Conservation (phyloP, 2,329 filamentous ascomycete genomes). For the Coniochaeta pulveracea region DNA sequence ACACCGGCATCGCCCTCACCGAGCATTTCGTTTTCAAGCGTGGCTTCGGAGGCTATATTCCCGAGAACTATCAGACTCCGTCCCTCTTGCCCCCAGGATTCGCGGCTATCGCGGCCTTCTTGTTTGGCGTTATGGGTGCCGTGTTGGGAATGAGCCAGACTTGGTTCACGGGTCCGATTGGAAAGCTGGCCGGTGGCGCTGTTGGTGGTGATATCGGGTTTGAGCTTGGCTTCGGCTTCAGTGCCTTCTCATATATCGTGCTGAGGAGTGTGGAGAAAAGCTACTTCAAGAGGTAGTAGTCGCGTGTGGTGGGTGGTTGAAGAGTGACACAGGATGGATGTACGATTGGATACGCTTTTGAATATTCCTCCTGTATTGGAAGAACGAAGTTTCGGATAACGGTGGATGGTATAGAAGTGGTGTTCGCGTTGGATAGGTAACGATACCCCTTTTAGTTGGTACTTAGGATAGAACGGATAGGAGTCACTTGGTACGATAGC, state of each 20-base stretch:
- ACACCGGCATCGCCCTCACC: constrained; percentile 39
- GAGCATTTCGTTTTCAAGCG: constrained; percentile 31
- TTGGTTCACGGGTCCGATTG: constrained; percentile 60
- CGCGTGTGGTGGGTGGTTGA: not conserved
- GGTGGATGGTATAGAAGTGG: too few relatives aligned
- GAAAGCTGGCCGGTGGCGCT: constrained; percentile 40
- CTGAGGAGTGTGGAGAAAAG: constrained; percentile 33
- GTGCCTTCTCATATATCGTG: constrained; percentile 36
- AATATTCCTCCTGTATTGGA: too few relatives aligned
- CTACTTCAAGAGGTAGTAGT: constrained; percentile 22
- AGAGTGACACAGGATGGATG: too few relatives aligned
- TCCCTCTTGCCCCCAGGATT: constrained; percentile 23
- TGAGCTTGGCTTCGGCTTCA: constrained; percentile 54
- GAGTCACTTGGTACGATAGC: too few relatives aligned
- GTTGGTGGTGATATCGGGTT: constrained; percentile 40
- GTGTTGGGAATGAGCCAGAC: constrained; percentile 59
- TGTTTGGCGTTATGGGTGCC: constrained; percentile 52
- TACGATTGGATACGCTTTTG: too few relatives aligned
- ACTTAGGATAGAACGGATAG: too few relatives aligned
- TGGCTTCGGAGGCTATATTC: constrained; percentile 33
- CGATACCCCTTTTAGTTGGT: too few relatives aligned
- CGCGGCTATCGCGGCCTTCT: constrained; percentile 36
- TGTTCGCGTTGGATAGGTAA: too few relatives aligned
- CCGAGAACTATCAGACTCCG: constrained; percentile 26
- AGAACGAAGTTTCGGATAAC: too few relatives aligned